Evolutionary conservation across 805 yeast species (phyloP).

Genomic region (Candida gorgasii): DNA sequence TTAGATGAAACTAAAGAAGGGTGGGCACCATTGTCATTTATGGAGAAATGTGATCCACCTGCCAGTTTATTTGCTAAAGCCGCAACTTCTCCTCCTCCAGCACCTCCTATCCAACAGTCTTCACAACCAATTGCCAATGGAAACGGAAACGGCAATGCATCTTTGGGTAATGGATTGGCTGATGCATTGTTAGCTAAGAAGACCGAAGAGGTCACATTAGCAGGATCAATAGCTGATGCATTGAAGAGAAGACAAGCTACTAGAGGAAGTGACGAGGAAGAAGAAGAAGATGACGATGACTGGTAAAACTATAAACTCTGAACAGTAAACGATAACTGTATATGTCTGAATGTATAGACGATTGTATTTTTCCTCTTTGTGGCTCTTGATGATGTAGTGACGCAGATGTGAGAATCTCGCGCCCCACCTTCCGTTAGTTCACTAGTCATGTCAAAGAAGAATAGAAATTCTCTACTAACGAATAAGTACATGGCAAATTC

Average conservation of each 20-base stretch:
- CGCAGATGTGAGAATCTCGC: background rate
- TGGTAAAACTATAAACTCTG: slow-evolving; percentile 9
- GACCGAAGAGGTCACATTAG: slow-evolving; percentile 60
- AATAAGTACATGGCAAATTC: slow-evolving; percentile 17
- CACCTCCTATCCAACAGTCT: slow-evolving; percentile 33
- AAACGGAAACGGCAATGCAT: slow-evolving; percentile 34
- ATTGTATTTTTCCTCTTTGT: no score
- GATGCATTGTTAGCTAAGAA: slow-evolving; percentile 66
- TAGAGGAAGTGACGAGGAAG: slow-evolving; percentile 67
- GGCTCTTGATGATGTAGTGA: background rate
- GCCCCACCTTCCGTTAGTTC: no score
- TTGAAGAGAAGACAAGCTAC: slow-evolving; percentile 70
- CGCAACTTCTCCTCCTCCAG: slow-evolving; percentile 30
- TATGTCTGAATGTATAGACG: background rate
- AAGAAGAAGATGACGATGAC: slow-evolving; percentile 58
- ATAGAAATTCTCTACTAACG: slow-evolving; percentile 28
- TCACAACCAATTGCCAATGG: slow-evolving; percentile 20
- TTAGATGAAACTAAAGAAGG: slow-evolving; percentile 81
- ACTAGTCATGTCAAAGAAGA: slow-evolving; percentile 36
- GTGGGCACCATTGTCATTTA: slow-evolving; percentile 97
- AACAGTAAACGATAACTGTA: background rate
- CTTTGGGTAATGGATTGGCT: slow-evolving; percentile 53
- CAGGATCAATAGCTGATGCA: slow-evolving; percentile 89
- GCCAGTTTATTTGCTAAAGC: slow-evolving; percentile 25
- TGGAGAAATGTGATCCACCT: slow-evolving; percentile 59